Conservation (phyloP, 1,139 yeast species). For the Debaryomyces robertsiae region DNA sequence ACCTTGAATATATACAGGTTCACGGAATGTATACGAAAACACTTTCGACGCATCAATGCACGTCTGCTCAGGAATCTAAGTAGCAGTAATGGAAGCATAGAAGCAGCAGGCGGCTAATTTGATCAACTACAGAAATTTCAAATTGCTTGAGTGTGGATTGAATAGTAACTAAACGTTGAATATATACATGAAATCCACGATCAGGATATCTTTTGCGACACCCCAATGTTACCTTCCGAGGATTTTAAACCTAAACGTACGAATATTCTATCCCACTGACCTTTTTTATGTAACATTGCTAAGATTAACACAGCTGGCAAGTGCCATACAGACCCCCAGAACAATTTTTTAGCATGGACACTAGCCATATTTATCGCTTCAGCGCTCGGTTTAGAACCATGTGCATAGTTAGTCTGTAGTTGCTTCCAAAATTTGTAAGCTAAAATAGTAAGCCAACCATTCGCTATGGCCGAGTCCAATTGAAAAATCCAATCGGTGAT, state of each 20-base stretch:
- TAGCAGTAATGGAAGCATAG: too few relatives aligned
- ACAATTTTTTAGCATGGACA: constrained; percentile 74
- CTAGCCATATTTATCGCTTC: constrained; percentile 63
- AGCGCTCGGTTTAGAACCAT: constrained; percentile 40
- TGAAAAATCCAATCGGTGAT: constrained; percentile 84
- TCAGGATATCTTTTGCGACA: neutral
- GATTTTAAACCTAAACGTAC: constrained; percentile 27
- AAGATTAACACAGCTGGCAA: constrained; percentile 85
- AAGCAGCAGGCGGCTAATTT: too few relatives aligned
- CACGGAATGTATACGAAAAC: too few relatives aligned
- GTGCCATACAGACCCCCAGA: constrained; percentile 96
- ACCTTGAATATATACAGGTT: too few relatives aligned
- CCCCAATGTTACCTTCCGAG: neutral
- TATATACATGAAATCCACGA: constrained; percentile 4
- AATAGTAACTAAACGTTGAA: too few relatives aligned
- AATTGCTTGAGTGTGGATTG: too few relatives aligned
- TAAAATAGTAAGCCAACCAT: constrained; percentile 82
- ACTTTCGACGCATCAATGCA: too few relatives aligned
- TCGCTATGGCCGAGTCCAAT: constrained; percentile 76
- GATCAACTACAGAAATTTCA: too few relatives aligned
- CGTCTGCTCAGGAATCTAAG: too few relatives aligned
- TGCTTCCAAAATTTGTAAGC: constrained; percentile 85
- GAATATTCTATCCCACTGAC: constrained; percentile 85
- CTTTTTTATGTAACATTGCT: constrained; percentile 93
- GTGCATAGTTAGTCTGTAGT: constrained; percentile 58